These are phyloP conservation scores for Penicillium sp. DNA, from an alignment of 2,329 filamentous ascomycete genomes.

Conservation along the genomic window DNA sequence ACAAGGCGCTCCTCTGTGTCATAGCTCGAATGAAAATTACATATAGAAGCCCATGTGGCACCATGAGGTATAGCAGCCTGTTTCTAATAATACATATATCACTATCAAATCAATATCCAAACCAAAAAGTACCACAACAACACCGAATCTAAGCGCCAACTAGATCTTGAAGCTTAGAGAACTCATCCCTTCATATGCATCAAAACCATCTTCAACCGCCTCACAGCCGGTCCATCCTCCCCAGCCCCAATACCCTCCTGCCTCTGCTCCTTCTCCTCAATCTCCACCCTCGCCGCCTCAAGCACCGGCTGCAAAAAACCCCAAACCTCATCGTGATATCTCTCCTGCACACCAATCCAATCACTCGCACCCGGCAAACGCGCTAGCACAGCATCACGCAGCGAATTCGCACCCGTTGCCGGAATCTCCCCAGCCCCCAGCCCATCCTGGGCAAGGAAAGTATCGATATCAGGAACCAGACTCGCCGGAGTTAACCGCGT, in stretches of 20 bases:
- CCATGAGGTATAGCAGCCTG: background rate
- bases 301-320: slow-evolving; percentile 60
- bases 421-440: background rate
- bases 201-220: slow-evolving; percentile 42
- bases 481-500: slow-evolving; percentile 29
- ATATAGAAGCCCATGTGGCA: background rate
- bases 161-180: too few species aligned
- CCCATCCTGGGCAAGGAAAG: slow-evolving; percentile 22
- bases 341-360: slow-evolving; percentile 38
- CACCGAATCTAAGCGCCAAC: too few species aligned
- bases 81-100: background rate
- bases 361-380: slow-evolving; percentile 34
- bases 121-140: too few species aligned
- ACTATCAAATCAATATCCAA: background rate
- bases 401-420: slow-evolving; percentile 12
- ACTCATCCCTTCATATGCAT: slow-evolving; percentile 36
- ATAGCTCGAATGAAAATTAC: background rate
- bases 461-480: slow-evolving; percentile 36
- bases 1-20: too few species aligned
- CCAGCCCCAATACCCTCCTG: slow-evolving; percentile 6
- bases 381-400: slow-evolving; percentile 32
- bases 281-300: slow-evolving; percentile 56
- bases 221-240: slow-evolving; percentile 38
- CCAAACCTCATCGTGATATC: slow-evolving; percentile 63
- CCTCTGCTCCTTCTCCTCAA: slow-evolving; percentile 41